These are phyloP conservation scores for Tieghemiomyces parasiticus DNA, from an alignment of 192 early-diverging fungal species.

Conservation along the genomic window DNA sequence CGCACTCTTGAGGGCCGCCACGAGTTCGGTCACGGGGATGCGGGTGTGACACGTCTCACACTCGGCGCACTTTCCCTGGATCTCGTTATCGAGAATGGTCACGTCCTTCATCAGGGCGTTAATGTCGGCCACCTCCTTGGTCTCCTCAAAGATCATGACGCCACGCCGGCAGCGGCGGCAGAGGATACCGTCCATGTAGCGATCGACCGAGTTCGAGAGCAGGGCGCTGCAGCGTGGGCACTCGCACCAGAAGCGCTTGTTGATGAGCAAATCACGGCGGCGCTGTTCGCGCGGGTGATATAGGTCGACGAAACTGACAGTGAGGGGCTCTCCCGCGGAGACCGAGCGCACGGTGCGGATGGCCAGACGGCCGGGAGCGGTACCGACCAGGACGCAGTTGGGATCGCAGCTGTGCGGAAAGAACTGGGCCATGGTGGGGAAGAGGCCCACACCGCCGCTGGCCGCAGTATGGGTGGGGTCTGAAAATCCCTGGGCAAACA, in stretches of 20 bases:
- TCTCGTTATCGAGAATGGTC: slow-evolving; percentile 30
- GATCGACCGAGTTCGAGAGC: slow-evolving; percentile 48
- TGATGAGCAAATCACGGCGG: slow-evolving; percentile 42
- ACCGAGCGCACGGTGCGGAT: slow-evolving; percentile 44
- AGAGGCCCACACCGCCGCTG: slow-evolving; percentile 47
- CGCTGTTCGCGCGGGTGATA: slow-evolving; percentile 53
- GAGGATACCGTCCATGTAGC: slow-evolving; percentile 50
- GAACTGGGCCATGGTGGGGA: slow-evolving; percentile 53
- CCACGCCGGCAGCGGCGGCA: slow-evolving; percentile 37
- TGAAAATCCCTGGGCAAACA: slow-evolving; percentile 39
- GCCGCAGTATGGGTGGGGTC: slow-evolving; percentile 26
- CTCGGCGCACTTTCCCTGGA: slow-evolving; percentile 33
- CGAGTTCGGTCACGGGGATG: slow-evolving; percentile 28
- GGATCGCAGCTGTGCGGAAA: slow-evolving; percentile 62
- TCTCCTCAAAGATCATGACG: slow-evolving; percentile 40
- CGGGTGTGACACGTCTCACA: slow-evolving; percentile 32
- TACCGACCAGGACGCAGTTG: slow-evolving; percentile 49
- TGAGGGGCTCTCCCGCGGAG: slow-evolving; percentile 37
- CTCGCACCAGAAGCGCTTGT: slow-evolving; percentile 65
- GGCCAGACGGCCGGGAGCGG: slow-evolving; percentile 32
- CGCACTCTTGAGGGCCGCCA: slow-evolving; percentile 31
- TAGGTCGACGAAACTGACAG: slow-evolving; percentile 53
- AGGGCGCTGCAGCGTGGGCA: slow-evolving; percentile 47
- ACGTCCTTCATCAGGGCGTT: slow-evolving; percentile 38
- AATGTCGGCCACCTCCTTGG: slow-evolving; percentile 40